These are phyloP conservation scores for Deakozyma indianensis DNA, from an alignment of 805 yeast genomes.

Conservation along the genomic window DNA sequence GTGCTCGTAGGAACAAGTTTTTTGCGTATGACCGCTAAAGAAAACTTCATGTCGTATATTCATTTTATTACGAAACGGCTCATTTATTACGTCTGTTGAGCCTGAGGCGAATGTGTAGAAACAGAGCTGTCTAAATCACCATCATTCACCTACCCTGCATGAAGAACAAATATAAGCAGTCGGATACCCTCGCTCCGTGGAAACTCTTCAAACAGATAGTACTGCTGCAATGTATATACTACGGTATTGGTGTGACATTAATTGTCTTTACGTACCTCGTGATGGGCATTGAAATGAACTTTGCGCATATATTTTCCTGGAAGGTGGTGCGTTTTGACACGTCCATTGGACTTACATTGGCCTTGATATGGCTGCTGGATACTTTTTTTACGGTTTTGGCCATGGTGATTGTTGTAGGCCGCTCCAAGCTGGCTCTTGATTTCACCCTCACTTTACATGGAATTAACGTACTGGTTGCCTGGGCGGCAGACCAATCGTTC, in stretches of 20 bases:
- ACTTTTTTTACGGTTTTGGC: conserved; percentile 72
- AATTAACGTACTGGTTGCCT: conserved; percentile 56
- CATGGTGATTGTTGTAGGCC: conserved; percentile 75
- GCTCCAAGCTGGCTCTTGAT: conserved; percentile 92
- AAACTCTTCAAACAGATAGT: conserved; percentile 59
- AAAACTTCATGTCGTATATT: no score
- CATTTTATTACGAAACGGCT: no score
- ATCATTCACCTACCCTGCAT: no score
- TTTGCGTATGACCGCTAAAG: no score
- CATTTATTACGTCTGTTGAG: no score
- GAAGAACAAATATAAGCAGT: conserved; percentile 16
- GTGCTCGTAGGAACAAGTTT: no score
- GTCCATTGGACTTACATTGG: conserved; percentile 64
- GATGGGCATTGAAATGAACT: conserved; percentile 53
- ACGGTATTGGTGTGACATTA: conserved; percentile 51
- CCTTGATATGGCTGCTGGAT: conserved; percentile 69
- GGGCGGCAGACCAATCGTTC: conserved; percentile 47
- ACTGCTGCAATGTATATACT: conserved; percentile 65
- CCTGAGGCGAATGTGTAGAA: no score
- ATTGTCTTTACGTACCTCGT: conserved; percentile 53
- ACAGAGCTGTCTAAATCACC: no score
- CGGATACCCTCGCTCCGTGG: conserved; percentile 39
- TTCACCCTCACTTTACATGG: conserved; percentile 89
- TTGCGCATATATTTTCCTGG: conserved; percentile 75
- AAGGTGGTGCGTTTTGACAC: conserved; percentile 55